Evolutionary conservation across 768 basidiomycete species (phyloP).

Genomic region (Calocybe gangraenosa): DNA sequence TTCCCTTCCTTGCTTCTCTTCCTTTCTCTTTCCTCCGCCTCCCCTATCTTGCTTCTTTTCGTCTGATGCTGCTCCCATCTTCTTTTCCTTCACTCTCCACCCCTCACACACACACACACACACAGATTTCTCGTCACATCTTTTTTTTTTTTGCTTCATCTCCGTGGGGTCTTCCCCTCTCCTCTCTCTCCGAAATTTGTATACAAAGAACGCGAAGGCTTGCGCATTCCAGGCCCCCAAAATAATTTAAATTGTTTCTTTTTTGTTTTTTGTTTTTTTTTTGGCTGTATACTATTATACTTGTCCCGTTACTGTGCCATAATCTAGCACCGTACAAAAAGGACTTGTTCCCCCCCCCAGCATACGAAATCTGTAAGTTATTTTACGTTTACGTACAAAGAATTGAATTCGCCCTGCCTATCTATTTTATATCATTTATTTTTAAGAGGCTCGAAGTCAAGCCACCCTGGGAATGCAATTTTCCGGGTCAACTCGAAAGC

Average conservation of each 20-base stretch:
- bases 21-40: background rate
- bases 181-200: conserved; percentile 1
- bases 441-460: too few relatives aligned
- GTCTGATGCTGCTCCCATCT: too few relatives aligned
- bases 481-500: too few relatives aligned
- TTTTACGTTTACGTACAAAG: background rate
- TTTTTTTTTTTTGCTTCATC: too few relatives aligned
- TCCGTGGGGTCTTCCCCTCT: too few relatives aligned
- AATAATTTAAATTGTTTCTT: conserved; percentile 17
- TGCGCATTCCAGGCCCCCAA: conserved; percentile 32
- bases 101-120: too few relatives aligned
- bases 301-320: background rate
- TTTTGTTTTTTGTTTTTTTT: conserved; percentile 7
- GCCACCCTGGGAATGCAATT: too few relatives aligned
- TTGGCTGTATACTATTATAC: background rate
- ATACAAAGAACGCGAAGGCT: conserved; percentile 29
- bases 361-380: background rate
- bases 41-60: background rate
- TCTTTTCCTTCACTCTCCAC: too few relatives aligned
- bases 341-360: background rate
- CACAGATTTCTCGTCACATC: too few relatives aligned
- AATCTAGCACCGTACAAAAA: too few relatives aligned
- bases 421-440: background rate
- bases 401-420: background rate
- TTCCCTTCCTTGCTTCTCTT: background rate